Evolutionary conservation across 2,329 filamentous ascomycete genomes (phyloP).

Genomic region (Exophiala mesophila): DNA sequence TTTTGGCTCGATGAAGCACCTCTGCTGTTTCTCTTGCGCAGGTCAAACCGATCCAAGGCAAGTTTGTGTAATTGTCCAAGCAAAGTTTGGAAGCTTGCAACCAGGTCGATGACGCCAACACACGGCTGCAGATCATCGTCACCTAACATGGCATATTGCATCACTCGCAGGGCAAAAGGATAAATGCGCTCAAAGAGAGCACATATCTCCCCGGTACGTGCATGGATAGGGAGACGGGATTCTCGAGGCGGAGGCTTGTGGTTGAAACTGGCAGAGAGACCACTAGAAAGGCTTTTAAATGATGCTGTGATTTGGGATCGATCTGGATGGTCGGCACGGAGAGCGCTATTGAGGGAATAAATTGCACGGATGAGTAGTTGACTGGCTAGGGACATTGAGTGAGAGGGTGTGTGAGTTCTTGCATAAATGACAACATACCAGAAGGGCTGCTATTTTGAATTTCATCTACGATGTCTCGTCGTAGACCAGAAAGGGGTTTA

Average conservation of each 20-base stretch:
- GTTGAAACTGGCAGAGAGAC: neutral
- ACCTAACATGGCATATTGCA: neutral
- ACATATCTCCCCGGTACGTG: neutral
- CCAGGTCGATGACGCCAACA: conserved; percentile 9
- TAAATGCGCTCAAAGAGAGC: neutral
- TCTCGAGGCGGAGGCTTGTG: too few species aligned
- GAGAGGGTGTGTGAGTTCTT: too few species aligned
- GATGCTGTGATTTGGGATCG: neutral
- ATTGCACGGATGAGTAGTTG: neutral
- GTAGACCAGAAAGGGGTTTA: neutral
- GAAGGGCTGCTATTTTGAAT: too few species aligned
- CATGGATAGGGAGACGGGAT: too few species aligned
- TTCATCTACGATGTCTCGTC: neutral
- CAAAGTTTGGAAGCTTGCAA: conserved; percentile 16
- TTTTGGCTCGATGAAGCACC: conserved; percentile 1
- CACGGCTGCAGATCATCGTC: conserved; percentile 1
- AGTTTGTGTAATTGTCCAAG: conserved; percentile 19
- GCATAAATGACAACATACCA: too few species aligned
- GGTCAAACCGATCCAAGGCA: conserved; percentile 16
- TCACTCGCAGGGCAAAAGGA: neutral
- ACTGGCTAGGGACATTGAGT: neutral
- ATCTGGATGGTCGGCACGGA: neutral
- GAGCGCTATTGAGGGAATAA: neutral
- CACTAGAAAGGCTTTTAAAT: neutral
- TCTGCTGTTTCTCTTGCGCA: conserved; percentile 3